phyloP scores from a whole-genome alignment of 148 eudicot species.

The Fagopyrum tataricum region DNA sequence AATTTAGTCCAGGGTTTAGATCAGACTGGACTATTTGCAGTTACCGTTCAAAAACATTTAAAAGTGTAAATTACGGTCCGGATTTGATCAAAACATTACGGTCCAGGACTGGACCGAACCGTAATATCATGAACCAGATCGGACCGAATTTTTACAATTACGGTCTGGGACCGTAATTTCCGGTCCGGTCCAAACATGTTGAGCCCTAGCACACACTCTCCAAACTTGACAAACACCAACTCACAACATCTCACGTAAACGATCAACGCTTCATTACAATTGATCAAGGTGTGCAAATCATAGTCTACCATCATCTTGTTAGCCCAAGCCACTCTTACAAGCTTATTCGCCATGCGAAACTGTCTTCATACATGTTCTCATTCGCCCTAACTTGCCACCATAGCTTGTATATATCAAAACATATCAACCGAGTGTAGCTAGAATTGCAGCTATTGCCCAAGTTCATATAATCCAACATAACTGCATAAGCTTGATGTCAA shows the following conservation, averaged over 20 bases:
- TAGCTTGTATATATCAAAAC: constrained; percentile 79
- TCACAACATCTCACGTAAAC: constrained; percentile 52
- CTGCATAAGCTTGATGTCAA: constrained; percentile 67
- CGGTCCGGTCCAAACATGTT: too few relatives aligned
- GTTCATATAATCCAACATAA: constrained; percentile 78
- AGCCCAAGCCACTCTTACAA: constrained; percentile 70
- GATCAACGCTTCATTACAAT: constrained; percentile 67
- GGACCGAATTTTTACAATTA: too few relatives aligned
- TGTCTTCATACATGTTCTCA: constrained; percentile 32
- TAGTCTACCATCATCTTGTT: constrained; percentile 68
- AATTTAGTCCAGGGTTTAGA: too few relatives aligned
- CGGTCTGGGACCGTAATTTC: too few relatives aligned
- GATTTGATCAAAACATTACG: too few relatives aligned
- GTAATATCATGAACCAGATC: too few relatives aligned
- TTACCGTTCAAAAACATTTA: too few relatives aligned
- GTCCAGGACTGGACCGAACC: too few relatives aligned
- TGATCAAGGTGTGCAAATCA: constrained; percentile 77
- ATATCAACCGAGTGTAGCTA: constrained; percentile 51
- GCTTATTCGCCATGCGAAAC: constrained; percentile 28
- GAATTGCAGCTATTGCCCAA: constrained; percentile 41
- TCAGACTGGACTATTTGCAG: too few relatives aligned
- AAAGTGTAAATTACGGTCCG: too few relatives aligned
- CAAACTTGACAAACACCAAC: constrained; percentile 60
- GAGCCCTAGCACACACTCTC: too few relatives aligned
- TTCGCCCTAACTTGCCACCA: constrained; percentile 84